Conservation (phyloP, 176 grass and related monocot genomes). For the Echinochloa phyllopogon region DNA sequence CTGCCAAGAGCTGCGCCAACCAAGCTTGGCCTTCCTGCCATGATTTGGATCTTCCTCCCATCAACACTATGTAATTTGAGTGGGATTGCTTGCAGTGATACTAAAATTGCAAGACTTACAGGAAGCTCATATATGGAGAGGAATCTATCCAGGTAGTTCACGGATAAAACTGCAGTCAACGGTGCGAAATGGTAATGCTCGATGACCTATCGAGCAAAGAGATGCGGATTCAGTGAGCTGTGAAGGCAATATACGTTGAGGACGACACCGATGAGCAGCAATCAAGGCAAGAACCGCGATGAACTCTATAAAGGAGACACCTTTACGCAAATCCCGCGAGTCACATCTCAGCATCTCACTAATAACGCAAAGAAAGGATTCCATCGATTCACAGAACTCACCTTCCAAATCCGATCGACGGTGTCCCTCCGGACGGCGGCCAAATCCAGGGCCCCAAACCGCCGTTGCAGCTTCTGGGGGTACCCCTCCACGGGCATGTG, state of each 20-base stretch:
- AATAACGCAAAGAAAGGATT: constrained; percentile 20
- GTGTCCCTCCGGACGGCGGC: constrained; percentile 70
- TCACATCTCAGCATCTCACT: constrained; percentile 33
- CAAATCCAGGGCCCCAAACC: constrained; percentile 64
- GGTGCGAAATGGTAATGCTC: constrained; percentile 85
- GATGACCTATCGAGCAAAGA: constrained; percentile 67
- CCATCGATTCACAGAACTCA: constrained; percentile 43
- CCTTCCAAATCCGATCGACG: constrained; percentile 97
- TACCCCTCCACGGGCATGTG: constrained; percentile 75
- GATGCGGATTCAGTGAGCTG: constrained; percentile 54
- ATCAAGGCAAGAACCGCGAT: constrained; percentile 36
- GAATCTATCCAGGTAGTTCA: constrained; percentile 95
- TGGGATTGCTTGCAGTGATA: constrained; percentile 12
- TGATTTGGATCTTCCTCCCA: constrained; percentile 34
- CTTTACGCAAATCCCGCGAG: constrained; percentile 42
- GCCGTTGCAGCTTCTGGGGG: constrained; percentile 61
- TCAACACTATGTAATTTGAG: constrained; percentile 32
- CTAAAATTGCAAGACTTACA: constrained; percentile 67
- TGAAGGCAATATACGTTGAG: not conserved
- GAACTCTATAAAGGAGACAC: constrained; percentile 12
- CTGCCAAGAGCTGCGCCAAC: constrained; percentile 84
- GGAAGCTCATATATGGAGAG: constrained; percentile 77
- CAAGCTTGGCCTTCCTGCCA: constrained; percentile 70
- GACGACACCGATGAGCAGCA: constrained; percentile 20
- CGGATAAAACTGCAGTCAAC: constrained; percentile 81